Evolutionary conservation across 208 protist genomes (phyloP), one percentile per base, ranked within the genome.

Genomic region (Balamuthia mandrillaris): DNA sequence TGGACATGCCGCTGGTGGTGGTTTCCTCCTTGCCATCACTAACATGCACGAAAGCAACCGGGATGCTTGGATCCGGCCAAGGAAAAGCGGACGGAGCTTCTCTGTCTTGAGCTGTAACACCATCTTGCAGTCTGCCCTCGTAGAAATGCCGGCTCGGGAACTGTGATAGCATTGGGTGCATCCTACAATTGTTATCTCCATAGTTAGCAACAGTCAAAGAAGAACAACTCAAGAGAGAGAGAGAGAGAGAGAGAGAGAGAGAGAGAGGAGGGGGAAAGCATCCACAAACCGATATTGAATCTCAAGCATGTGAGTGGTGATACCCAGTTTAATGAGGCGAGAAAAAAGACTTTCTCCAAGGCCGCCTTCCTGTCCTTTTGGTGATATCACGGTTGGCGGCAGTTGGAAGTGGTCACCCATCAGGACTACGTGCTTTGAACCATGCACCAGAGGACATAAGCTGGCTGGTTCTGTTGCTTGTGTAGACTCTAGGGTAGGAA

Each of bases 121-220:
- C 87, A 7, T 70, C 41, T 27, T 47, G 37, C 63, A 89, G 41
- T 58, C 29, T 49, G 47, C 63, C 45, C 27, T 10, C 72, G 61
- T 89, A 89, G 78, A 89, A 89, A 37, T 33, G 33, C 29, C 31
- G 41, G 16, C 52, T 74, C 2, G 66, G 68, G 52, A 86, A 89
- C 41, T 41, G 41, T 56, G 70, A 79, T 33, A 89, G 51, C 21
- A 72, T 51, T 3, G 87, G 87, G 33, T 89, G 87, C 87, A 89
- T 89, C 14, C 87, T 52, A 65, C 81, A 88, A 54, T 87, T 56
- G 29, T 12, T 27, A 45, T 61, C 37, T 14, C 21, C 47, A 54
- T 54, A 24, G 47, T 24, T 21, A 54, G 18, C 47, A 18, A 54
- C 21, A 54, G 47, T 54, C 47, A 54, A 18, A 54, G 18, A 54